These are phyloP conservation scores for Vigna nakashimae DNA, from an alignment of 306 rosid genomes.

Conservation along the genomic window DNA sequence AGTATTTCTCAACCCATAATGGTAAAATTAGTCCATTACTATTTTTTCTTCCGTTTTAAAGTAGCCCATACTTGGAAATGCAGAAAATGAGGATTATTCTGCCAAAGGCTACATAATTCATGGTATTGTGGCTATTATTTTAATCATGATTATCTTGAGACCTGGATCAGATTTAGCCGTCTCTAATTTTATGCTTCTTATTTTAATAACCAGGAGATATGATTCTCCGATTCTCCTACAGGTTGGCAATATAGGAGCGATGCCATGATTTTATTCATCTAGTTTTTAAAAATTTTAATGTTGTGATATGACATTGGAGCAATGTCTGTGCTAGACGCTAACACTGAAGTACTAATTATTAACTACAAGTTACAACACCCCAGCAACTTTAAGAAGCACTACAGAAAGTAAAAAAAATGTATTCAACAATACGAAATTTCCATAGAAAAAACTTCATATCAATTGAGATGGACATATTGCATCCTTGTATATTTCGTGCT, in stretches of 20 bases:
- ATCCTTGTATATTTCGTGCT: neutral
- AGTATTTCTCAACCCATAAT: neutral
- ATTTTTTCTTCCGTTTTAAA: neutral
- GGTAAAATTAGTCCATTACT: neutral
- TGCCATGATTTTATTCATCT: neutral
- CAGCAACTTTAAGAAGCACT: conserved; percentile 1
- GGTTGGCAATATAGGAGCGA: neutral
- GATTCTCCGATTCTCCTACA: too few relatives aligned
- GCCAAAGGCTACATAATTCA: neutral
- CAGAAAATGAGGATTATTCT: conserved; percentile 3
- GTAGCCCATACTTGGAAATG: neutral
- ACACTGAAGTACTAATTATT: too few relatives aligned
- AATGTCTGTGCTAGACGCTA: neutral
- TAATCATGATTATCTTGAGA: neutral
- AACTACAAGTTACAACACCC: neutral
- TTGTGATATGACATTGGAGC: neutral
- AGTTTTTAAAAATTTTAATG: neutral
- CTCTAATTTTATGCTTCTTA: neutral
- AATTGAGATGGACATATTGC: neutral
- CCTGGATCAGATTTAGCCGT: neutral
- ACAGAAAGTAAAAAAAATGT: neutral
- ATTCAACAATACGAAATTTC: neutral
- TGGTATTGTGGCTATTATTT: neutral
- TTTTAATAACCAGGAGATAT: too few relatives aligned
- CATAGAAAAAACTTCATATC: neutral